Conservation (phyloP, 495 filamentous ascomycete species). For the Pseudoneurospora amorphoporcata region DNA sequence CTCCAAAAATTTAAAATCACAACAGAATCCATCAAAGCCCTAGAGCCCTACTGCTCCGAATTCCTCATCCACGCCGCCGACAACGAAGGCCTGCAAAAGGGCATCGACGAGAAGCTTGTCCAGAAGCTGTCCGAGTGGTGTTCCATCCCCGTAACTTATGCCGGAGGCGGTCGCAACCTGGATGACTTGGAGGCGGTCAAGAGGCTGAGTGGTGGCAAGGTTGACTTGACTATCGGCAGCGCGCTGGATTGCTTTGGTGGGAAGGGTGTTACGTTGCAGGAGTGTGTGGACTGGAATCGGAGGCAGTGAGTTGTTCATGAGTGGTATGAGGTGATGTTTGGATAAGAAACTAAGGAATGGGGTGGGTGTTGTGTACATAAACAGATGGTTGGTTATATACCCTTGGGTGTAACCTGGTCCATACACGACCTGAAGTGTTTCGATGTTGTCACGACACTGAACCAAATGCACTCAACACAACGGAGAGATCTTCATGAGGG, state of each 20-base stretch:
- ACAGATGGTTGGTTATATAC: background rate
- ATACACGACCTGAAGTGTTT: too few relatives aligned
- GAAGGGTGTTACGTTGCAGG: conserved; percentile 68
- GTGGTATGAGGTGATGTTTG: background rate
- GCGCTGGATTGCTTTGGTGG: conserved; percentile 95
- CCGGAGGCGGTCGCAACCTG: conserved; percentile 75
- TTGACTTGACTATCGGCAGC: conserved; percentile 93
- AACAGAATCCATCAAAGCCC: conserved; percentile 61
- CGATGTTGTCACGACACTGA: too few relatives aligned
- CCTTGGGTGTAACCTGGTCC: background rate
- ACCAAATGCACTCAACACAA: too few relatives aligned
- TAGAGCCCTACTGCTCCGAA: conserved; percentile 88
- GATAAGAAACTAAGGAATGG: background rate
- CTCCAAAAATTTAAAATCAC: too few relatives aligned
- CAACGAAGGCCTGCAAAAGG: conserved; percentile 82
- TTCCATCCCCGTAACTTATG: conserved; percentile 87
- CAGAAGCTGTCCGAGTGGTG: conserved; percentile 71
- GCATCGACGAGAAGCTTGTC: conserved; percentile 81
- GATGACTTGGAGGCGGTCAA: conserved; percentile 74
- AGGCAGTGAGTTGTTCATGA: conserved; percentile 11
- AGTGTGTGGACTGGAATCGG: conserved; percentile 82
- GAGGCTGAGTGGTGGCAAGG: conserved; percentile 61
- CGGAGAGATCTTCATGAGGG: background rate
- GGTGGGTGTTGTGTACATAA: background rate
- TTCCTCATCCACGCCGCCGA: conserved; percentile 99